Conservation (phyloP, 257 asterid genomes). For the Linaria vulgaris region DNA sequence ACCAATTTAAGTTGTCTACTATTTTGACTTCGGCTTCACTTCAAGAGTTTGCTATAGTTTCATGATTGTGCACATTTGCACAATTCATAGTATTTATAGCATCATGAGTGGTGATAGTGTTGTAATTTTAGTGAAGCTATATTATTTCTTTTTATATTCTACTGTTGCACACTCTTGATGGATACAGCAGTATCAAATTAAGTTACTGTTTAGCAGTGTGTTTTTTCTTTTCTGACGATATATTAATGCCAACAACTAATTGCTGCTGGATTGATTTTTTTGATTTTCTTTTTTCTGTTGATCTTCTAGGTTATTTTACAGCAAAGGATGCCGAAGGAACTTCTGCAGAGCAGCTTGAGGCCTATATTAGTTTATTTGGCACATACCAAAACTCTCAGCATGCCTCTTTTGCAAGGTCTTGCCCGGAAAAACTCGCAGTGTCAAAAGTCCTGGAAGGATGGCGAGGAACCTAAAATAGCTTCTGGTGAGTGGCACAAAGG, state of each 20-base stretch:
- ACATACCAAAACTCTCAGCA: conserved; percentile 95
- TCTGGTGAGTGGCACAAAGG: conserved; percentile 65
- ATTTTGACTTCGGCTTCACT: background rate
- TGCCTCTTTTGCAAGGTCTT: conserved; percentile 98
- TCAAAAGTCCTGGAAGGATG: conserved; percentile 99
- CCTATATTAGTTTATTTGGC: conserved; percentile 96
- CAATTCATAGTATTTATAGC: background rate
- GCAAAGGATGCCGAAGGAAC: conserved; percentile 99
- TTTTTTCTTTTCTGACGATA: background rate
- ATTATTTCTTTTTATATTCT: background rate
- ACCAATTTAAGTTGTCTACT: background rate
- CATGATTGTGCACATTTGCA: background rate
- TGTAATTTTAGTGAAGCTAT: background rate
- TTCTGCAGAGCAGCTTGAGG: conserved; percentile 96
- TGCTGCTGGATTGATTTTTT: conserved; percentile 7
- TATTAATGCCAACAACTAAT: conserved; percentile 2
- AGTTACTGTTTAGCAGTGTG: background rate
- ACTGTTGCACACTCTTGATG: background rate
- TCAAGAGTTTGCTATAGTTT: background rate
- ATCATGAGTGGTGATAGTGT: background rate
- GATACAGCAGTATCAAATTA: background rate
- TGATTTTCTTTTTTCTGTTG: conserved; percentile 6
- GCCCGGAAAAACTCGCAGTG: conserved; percentile 91
- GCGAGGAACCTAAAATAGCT: conserved; percentile 99
- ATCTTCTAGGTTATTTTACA: conserved; percentile 80